These are phyloP conservation scores for Chaetoceros muelleri DNA, from an alignment of 108 stramenopile genomes.

Conservation along the genomic window DNA sequence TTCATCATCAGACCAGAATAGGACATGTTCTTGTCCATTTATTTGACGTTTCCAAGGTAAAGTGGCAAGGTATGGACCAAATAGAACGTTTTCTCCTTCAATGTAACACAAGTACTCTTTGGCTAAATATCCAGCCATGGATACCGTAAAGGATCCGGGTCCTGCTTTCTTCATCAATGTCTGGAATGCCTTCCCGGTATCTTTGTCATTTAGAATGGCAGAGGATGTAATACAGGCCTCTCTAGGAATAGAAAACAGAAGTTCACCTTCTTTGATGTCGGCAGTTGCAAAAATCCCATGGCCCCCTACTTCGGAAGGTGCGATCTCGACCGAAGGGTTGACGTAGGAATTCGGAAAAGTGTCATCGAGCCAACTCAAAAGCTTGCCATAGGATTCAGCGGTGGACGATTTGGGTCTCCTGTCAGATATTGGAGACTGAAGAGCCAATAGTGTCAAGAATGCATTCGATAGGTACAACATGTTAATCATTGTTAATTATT, in stretches of 20 bases:
- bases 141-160: slow-evolving; percentile 41
- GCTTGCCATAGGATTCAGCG: neutral
- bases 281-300: slow-evolving; percentile 45
- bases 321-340: slow-evolving; percentile 18
- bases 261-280: slow-evolving; percentile 25
- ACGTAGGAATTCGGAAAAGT: slow-evolving; percentile 9
- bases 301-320: slow-evolving; percentile 27
- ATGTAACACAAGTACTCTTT: slow-evolving; percentile 37
- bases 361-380: neutral
- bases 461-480: too few relatives aligned
- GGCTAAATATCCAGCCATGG: slow-evolving; percentile 58
- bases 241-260: slow-evolving; percentile 51
- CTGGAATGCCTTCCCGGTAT: slow-evolving; percentile 37
- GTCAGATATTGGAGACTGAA: neutral
- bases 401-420: neutral
- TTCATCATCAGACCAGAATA: slow-evolving; percentile 57
- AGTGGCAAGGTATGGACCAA: slow-evolving; percentile 48
- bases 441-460: neutral
- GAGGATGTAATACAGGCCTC: slow-evolving; percentile 43
- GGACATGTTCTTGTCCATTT: slow-evolving; percentile 64
- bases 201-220: slow-evolving; percentile 26
- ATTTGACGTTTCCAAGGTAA: slow-evolving; percentile 57
- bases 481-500: too few relatives aligned
- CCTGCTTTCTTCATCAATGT: slow-evolving; percentile 35
- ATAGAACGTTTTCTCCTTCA: slow-evolving; percentile 28